Conservation (phyloP, 2,329 filamentous ascomycete species). For the Teratosphaeria nubilosa region DNA sequence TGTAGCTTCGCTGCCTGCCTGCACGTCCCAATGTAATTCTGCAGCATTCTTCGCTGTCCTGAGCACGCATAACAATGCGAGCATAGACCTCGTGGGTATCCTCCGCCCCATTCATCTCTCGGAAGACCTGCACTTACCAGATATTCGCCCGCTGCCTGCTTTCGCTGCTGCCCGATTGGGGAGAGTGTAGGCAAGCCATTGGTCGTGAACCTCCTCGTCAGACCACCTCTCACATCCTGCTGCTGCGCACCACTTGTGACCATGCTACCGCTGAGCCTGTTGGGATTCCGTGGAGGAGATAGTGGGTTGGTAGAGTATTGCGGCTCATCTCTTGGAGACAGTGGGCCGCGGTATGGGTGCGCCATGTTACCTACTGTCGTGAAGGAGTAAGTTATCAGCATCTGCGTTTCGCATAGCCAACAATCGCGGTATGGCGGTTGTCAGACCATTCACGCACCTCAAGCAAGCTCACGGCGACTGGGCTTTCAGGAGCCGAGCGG, state of each 20-base stretch:
- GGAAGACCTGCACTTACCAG: conserved; percentile 17
- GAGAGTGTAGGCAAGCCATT: conserved; percentile 67
- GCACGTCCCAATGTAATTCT: background rate
- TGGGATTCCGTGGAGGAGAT: conserved; percentile 33
- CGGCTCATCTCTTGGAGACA: conserved; percentile 66
- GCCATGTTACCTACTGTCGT: conserved; percentile 42
- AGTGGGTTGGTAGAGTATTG: conserved; percentile 52
- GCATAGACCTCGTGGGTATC: background rate
- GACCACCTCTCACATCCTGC: conserved; percentile 58
- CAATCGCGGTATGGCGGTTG: background rate
- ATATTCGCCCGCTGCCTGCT: conserved; percentile 42
- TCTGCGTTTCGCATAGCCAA: background rate
- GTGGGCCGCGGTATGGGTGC: conserved; percentile 57
- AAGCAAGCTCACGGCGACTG: background rate
- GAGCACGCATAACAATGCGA: background rate
- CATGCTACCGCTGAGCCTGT: conserved; percentile 23
- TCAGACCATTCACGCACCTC: background rate
- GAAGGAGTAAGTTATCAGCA: background rate
- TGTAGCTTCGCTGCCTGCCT: background rate
- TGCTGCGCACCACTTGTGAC: conserved; percentile 35
- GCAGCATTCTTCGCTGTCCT: background rate
- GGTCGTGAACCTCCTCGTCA: conserved; percentile 89
- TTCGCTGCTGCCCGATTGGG: conserved; percentile 45
- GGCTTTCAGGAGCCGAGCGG: background rate
- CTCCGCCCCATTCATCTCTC: background rate